Evolutionary conservation across 345 rosid species (phyloP), one percentile per base, ranked within the genome.

Genomic region (Syzygium aqueum): DNA sequence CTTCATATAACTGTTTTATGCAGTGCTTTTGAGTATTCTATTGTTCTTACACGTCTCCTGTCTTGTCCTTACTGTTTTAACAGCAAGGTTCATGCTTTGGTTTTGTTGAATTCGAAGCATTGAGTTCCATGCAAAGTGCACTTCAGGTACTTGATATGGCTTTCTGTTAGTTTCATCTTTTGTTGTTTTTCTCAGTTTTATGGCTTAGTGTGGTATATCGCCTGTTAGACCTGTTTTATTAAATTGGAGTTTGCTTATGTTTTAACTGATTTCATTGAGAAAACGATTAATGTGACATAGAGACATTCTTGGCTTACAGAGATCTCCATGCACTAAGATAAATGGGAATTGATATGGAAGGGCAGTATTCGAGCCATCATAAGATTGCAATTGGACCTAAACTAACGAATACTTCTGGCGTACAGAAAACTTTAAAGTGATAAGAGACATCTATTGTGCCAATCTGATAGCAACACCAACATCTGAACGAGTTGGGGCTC

Each of bases 81-180:
- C 91, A 90, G 92, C 95, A 93, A 89, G 92, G 95, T 56, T 93
- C 91, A 77, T 93, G 95, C 89, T 95, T 94, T 90, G 96, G 97
- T 43, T 94, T 94, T 90, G 96, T 95, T 73, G 97, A 94, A 88
- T 94, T 95, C 85, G 97, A 94, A 91, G 87, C 67, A 9, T 86
- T 86, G 17, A 88, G 86, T 86, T 91, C 97, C 80, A 89, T 94
- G 94, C 93, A 86, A 27, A 89, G 89, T 88, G 97, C 97, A 78
- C 89, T 95, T 80, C 90, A 92, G 96, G 96, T 94, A 94, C 53
- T 50, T 43, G 80, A 37, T 73, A 33, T 73, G 80, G 49, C 80
- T 5, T 43, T 43, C 46, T 43, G 46, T 43, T 43, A 43, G 46
- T 43, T 43, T 43, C 7, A 6, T 43, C 46, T 43, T 43, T 43